Conservation (phyloP, 345 rosid genomes). For the Bruguiera gymnorhiza region DNA sequence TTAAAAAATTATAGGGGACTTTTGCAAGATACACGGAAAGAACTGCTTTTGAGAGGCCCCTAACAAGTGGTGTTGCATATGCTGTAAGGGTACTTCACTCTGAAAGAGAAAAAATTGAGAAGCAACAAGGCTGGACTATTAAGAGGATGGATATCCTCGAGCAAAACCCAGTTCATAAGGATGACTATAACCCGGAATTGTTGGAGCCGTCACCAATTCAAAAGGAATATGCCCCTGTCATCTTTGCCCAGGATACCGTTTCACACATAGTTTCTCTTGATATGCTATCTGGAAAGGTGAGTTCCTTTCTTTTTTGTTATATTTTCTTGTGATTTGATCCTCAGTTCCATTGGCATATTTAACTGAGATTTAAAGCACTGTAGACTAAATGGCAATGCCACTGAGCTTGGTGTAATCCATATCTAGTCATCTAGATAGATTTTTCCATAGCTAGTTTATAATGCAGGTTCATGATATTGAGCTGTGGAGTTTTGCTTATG, state of each 20-base stretch:
- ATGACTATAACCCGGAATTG: constrained; percentile 53
- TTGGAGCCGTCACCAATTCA: constrained; percentile 76
- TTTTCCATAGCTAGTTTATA: not conserved
- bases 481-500: constrained; percentile 7
- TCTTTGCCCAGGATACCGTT: constrained; percentile 96
- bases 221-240: constrained; percentile 97
- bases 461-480: constrained; percentile 1
- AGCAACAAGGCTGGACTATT: constrained; percentile 90
- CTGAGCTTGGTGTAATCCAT: not conserved
- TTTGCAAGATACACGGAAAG: constrained; percentile 90
- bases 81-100: constrained; percentile 86
- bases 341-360: not conserved
- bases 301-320: constrained; percentile 23
- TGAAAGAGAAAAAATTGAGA: constrained; percentile 90
- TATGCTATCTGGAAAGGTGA: constrained; percentile 89
- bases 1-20: constrained; percentile 50
- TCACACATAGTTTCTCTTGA: constrained; percentile 87
- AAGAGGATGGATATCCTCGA: constrained; percentile 71
- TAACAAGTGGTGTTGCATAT: constrained; percentile 97
- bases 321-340: not conserved
- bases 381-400: no score
- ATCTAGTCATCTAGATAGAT: not conserved
- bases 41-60: constrained; percentile 97
- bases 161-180: constrained; percentile 78
- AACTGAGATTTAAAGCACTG: no score